A percentile compares a stretch with the other conserved stretches of the same genome.
Evolutionary conservation across 225 moss, liverwort and hornwort species (phyloP).

Genomic region (Marchantia polymorpha): DNA sequence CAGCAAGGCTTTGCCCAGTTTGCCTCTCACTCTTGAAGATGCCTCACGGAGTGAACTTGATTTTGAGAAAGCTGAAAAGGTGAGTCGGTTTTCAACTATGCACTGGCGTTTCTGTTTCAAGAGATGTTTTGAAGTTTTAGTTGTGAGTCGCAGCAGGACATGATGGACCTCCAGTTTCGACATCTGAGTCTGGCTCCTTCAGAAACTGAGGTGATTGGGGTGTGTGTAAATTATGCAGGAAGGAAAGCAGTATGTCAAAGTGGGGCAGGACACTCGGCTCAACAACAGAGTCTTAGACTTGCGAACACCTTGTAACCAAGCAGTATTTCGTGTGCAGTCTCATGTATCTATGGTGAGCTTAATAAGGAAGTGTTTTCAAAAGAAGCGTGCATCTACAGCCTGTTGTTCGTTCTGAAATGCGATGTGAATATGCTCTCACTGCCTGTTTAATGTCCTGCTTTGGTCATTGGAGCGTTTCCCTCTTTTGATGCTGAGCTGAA

Average conservation of each 20-base stretch:
- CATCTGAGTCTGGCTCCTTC: background rate
- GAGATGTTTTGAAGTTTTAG: background rate
- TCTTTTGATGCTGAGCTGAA: background rate
- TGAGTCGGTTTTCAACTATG: conserved; percentile 6
- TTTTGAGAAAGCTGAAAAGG: conserved; percentile 76
- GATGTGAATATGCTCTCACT: background rate
- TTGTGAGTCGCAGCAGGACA: background rate
- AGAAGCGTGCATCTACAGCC: background rate
- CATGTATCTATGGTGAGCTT: conserved; percentile 62
- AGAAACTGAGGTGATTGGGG: background rate
- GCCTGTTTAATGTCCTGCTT: background rate
- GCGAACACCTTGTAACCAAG: conserved; percentile 90
- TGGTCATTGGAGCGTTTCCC: no score
- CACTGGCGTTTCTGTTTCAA: background rate
- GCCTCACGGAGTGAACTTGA: conserved; percentile 80
- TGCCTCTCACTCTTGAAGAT: conserved; percentile 90
- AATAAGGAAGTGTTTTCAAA: no score
- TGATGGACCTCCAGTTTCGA: background rate
- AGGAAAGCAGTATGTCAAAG: conserved; percentile 55
- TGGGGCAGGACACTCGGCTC: conserved; percentile 80
- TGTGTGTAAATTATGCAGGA: conserved; percentile 37
- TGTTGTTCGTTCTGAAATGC: background rate
- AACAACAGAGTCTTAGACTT: conserved; percentile 83
- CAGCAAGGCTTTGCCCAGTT: conserved; percentile 63
- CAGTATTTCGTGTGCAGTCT: conserved; percentile 78